Percentiles rank a stretch among this genome's conserved stretches.
Evolutionary conservation across 208 protist genomes (phyloP).

Genomic region (Leptomonas seymouri): DNA sequence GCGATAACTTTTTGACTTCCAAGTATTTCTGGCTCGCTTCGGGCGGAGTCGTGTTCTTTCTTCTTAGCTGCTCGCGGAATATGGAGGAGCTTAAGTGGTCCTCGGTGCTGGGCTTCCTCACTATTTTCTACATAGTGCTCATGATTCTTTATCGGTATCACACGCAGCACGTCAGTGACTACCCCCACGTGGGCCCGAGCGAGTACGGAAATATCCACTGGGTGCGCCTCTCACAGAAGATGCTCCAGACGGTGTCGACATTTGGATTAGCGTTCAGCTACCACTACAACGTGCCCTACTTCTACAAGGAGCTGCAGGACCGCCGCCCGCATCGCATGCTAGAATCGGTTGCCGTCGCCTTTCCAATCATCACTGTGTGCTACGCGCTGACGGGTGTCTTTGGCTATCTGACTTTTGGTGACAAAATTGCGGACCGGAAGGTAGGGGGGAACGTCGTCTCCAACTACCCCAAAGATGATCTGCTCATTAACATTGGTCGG

Average conservation of each 20-base stretch:
- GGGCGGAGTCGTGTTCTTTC: constrained; percentile 71
- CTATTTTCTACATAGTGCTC: constrained; percentile 85
- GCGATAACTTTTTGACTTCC: constrained; percentile 36
- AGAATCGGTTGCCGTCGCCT: constrained; percentile 55
- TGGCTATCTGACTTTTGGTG: constrained; percentile 79
- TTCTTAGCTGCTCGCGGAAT: constrained; percentile 68
- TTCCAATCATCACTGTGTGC: constrained; percentile 64
- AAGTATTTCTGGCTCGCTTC: constrained; percentile 56
- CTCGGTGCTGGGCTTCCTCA: constrained; percentile 78
- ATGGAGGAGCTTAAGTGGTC: constrained; percentile 89
- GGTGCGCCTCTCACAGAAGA: constrained; percentile 28
- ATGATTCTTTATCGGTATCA: constrained; percentile 58
- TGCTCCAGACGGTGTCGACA: constrained; percentile 59
- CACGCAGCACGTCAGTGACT: constrained; percentile 39
- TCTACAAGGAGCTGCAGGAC: constrained; percentile 75
- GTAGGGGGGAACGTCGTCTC: constrained; percentile 70
- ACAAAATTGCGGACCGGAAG: constrained; percentile 30
- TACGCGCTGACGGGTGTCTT: constrained; percentile 62
- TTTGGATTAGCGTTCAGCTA: constrained; percentile 71
- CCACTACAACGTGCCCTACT: constrained; percentile 83
- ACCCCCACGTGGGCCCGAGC: constrained; percentile 45
- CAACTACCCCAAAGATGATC: constrained; percentile 62
- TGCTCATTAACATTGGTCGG: constrained; percentile 67
- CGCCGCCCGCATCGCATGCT: constrained; percentile 61
- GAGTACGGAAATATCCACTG: constrained; percentile 47